A percentile compares a stretch with the other conserved stretches of the same genome.
phyloP scores from a whole-genome alignment of 257 asterid species.

The Salvia splendens region DNA sequence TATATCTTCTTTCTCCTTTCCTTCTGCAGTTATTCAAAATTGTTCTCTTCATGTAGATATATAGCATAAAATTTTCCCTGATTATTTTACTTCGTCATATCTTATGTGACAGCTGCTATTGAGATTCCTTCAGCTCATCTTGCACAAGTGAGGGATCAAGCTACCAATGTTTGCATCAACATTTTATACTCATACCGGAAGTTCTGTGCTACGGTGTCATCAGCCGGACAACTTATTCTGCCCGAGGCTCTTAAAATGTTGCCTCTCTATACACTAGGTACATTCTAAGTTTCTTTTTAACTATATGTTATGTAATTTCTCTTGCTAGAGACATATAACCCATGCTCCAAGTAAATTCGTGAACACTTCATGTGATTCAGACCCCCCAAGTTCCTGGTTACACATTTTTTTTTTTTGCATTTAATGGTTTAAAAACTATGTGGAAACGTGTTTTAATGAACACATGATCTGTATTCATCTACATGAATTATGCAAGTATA shows the following conservation, averaged over 20 bases:
- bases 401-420: neutral
- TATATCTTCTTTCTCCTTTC: conserved; percentile 20
- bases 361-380: conserved; percentile 12
- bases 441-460: too few species aligned
- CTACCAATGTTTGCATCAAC: conserved; percentile 81
- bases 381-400: neutral
- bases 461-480: too few species aligned
- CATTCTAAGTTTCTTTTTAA: conserved; percentile 32
- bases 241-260: conserved; percentile 96
- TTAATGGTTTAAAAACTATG: neutral
- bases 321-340: neutral
- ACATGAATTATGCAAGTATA: too few species aligned
- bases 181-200: conserved; percentile 88
- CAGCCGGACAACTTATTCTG: conserved; percentile 93
- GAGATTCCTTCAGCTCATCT: conserved; percentile 84
- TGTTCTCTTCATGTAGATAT: conserved; percentile 1
- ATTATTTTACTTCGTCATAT: conserved; percentile 34
- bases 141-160: conserved; percentile 85
- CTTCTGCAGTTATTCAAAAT: conserved; percentile 14
- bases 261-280: conserved; percentile 96
- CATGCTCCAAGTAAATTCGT: conserved; percentile 20
- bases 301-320: neutral
- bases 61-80: conserved; percentile 26
- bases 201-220: conserved; percentile 92
- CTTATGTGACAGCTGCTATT: conserved; percentile 65